Evolutionary conservation across 2,329 filamentous ascomycete genomes (phyloP), one percentile per base, ranked within the genome.

Genomic region (Exophiala bonariae): DNA sequence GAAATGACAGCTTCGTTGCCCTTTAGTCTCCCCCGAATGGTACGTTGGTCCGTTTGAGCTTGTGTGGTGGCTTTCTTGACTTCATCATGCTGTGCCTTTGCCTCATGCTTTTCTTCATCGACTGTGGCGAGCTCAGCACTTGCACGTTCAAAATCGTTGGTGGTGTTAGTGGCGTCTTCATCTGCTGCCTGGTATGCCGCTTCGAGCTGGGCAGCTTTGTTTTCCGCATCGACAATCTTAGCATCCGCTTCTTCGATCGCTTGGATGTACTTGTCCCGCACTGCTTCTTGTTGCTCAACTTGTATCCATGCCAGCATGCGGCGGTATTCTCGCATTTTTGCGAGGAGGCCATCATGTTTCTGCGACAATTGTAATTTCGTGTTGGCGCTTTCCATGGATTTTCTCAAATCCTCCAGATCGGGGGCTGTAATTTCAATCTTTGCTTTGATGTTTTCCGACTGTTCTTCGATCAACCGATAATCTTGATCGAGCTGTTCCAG

Each of bases 401-500:
- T 73, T 58, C 82, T 73, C n/a, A 89, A 70, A 11, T 71, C 67
- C 9, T 74, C 70, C n/a, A 90, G 71, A 49, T 87, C 82, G n/a
- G 82, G 80, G 34, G 79, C 66, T 30, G 82, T 80, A 20, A 76
- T 75, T 8, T 75, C 70, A 1, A 89, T 70, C 57, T 86, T 87
- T 23, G 73, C 74, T 45, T 85, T 78, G 49, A 85, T 88, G 26
- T 80, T 80, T 55, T 96, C 87, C 16, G 93, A 75, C 3, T 81
- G 85, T 56, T 95, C 86, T 51, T 86, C 83, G 11, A 96, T 82
- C 47, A 96, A 74, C 49, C 84, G 81, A 66, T 99, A 99, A 62
- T 99, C 93, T 52, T 89, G 85, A 63, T 96, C 89, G 8, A 99
- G 77, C 59, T 92, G 86, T 64, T 97, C 89, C 1, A 99, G 79